These are phyloP conservation scores for Chrysanthemum lavandulifolium DNA, from an alignment of 129 eudicot species.

Conservation along the genomic window DNA sequence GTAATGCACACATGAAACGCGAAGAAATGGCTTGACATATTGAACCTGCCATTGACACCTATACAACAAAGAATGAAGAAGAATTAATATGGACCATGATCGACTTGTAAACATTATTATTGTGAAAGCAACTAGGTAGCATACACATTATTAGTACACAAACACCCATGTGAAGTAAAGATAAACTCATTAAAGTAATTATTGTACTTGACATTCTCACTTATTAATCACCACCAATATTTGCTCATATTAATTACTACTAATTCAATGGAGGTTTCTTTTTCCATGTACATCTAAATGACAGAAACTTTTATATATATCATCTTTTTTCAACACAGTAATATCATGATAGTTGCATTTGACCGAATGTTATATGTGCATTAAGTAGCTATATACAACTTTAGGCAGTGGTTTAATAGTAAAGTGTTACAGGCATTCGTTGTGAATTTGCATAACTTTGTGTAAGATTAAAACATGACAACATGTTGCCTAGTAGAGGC, in stretches of 20 bases:
- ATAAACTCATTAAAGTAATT: slow-evolving; percentile 1
- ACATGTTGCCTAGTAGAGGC: too few species aligned
- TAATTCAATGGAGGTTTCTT: background rate
- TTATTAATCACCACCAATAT: slow-evolving; percentile 12
- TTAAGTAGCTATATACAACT: too few species aligned
- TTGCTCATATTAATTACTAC: slow-evolving; percentile 6
- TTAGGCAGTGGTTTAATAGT: too few species aligned
- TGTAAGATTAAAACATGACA: too few species aligned
- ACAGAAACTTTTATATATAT: too few species aligned
- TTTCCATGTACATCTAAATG: background rate
- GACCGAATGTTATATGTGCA: too few species aligned
- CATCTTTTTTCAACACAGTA: too few species aligned
- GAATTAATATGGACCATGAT: background rate
- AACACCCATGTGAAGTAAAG: slow-evolving; percentile 7
- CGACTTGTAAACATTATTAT: background rate
- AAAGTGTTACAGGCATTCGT: too few species aligned
- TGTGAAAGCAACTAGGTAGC: slow-evolving; percentile 11
- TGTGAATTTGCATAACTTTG: too few species aligned
- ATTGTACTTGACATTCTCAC: background rate
- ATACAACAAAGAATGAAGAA: background rate
- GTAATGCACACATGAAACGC: too few species aligned
- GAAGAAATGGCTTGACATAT: too few species aligned
- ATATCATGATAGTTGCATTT: too few species aligned
- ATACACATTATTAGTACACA: background rate
- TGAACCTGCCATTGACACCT: background rate